These are phyloP conservation scores for Vigna angularis DNA, from an alignment of 306 rosid genomes.

Conservation along the genomic window DNA sequence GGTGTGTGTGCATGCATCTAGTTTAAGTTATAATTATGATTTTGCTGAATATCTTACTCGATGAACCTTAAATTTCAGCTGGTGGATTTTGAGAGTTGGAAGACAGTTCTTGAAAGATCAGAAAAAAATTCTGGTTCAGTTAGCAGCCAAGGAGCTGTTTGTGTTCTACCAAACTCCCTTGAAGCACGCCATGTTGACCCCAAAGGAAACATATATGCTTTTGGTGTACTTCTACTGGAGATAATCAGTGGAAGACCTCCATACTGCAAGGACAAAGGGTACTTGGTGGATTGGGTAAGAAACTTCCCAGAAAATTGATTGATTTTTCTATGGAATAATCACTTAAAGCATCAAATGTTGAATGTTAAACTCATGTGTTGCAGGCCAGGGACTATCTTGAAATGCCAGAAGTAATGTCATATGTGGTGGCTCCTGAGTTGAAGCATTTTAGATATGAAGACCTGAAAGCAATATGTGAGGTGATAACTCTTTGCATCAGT, in stretches of 20 bases:
- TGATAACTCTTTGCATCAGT: constrained; percentile 69
- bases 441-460: constrained; percentile 86
- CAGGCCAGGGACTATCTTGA: constrained; percentile 93
- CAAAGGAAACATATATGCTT: constrained; percentile 81
- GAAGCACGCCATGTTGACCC: constrained; percentile 82
- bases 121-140: constrained; percentile 78
- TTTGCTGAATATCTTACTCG: constrained; percentile 27
- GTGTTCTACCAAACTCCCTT: constrained; percentile 77
- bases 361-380: constrained; percentile 32
- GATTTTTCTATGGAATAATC: background rate
- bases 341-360: constrained; percentile 7
- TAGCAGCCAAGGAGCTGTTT: constrained; percentile 68
- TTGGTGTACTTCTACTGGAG: constrained; percentile 84
- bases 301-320: constrained; percentile 1
- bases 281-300: constrained; percentile 94
- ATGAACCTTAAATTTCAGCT: constrained; percentile 58
- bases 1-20: constrained; percentile 58
- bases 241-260: constrained; percentile 92
- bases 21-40: constrained; percentile 17
- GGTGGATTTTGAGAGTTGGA: constrained; percentile 98
- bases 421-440: constrained; percentile 88
- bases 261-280: constrained; percentile 83
- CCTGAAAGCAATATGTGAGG: constrained; percentile 83
- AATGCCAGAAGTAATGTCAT: constrained; percentile 81
- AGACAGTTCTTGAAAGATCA: constrained; percentile 84